Conservation (phyloP, 495 filamentous ascomycete species). For the Amphirosellinia nigrospora region DNA sequence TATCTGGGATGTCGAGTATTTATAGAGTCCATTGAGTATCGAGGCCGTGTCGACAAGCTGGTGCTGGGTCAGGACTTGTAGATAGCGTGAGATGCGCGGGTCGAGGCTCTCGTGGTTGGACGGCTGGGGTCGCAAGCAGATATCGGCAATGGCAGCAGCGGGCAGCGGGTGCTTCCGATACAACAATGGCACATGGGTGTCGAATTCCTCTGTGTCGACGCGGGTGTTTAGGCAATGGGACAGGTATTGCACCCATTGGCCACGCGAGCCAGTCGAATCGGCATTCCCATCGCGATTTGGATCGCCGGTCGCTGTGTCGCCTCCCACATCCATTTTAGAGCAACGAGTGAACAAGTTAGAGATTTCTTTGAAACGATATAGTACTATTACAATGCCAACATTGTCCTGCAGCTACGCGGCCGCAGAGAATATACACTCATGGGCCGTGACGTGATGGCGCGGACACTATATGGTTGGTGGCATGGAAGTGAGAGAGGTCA, state of each 20-base stretch:
- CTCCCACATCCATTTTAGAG: background rate
- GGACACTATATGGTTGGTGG: background rate
- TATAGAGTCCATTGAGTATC: constrained; percentile 63
- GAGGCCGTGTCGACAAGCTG: constrained; percentile 60
- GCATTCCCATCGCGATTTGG: background rate
- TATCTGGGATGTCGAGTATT: constrained; percentile 60
- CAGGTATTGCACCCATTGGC: constrained; percentile 57
- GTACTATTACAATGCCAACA: background rate
- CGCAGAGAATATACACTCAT: background rate
- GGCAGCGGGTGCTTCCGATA: constrained; percentile 52
- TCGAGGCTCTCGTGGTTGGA: constrained; percentile 62
- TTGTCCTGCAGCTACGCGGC: background rate
- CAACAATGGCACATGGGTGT: constrained; percentile 46
- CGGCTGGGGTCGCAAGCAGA: constrained; percentile 62
- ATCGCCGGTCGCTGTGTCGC: background rate
- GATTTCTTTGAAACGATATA: background rate
- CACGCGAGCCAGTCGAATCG: constrained; percentile 26
- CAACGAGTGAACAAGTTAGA: background rate
- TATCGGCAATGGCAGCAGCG: constrained; percentile 58
- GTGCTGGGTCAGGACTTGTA: constrained; percentile 63
- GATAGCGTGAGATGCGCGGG: constrained; percentile 67
- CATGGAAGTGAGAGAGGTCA: background rate
- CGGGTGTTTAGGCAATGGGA: constrained; percentile 51
- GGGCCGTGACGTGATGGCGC: background rate
- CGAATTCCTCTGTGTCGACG: constrained; percentile 55